Base-by-base conservation (phyloP, 2,329 filamentous ascomycete genomes). In the Diaporthe sp. region DNA sequence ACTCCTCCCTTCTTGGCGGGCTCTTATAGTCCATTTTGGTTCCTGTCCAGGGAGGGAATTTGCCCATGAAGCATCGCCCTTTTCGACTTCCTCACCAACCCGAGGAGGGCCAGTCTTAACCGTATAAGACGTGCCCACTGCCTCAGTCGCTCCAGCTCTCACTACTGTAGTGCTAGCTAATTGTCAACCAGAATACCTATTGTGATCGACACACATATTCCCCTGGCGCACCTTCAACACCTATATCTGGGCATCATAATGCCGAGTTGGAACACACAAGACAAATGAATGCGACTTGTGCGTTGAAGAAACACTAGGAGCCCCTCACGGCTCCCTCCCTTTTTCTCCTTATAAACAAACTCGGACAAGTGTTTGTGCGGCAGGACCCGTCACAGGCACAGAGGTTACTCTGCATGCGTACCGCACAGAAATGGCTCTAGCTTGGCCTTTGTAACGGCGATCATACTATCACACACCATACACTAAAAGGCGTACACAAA, bases 381-480 rank as follows among this genome's bases (percentile, higher is more conserved):
- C 46, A 68, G 46, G 46, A 25, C 46, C 65, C 65, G 65, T 53
- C 65, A 28, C 46, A 53, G n/a, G 46, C 46, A 12, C 53, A 53
- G 65, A 68, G 22, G 31, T 53, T 37, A 39, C 46, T 39, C 34
- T 51, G 65, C 65, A 68, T 68, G 34, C 46, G 22, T 53, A 68
- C 46, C 31, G 46, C 65, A 39, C 46, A 53, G 46, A 42, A 68
- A 7, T 15, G 46, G 65, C 46, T 68, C 65, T 68, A 68, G 65
- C 65, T 68, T 68, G n/a, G 65, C 65, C 65, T 68, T 53, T 68
- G 65, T 68, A 68, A 68, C 65, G 65, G 65, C 65, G 65, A 68
- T 68, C 65, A 68, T 68, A 68, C 65, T 53, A 53, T 68, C 65
- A 68, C 65, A 53, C 62, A 28, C 44, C 22, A 25, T 51, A 22